These are phyloP conservation scores for Lentinula raphanica DNA, from an alignment of 768 basidiomycete species.

Conservation along the genomic window DNA sequence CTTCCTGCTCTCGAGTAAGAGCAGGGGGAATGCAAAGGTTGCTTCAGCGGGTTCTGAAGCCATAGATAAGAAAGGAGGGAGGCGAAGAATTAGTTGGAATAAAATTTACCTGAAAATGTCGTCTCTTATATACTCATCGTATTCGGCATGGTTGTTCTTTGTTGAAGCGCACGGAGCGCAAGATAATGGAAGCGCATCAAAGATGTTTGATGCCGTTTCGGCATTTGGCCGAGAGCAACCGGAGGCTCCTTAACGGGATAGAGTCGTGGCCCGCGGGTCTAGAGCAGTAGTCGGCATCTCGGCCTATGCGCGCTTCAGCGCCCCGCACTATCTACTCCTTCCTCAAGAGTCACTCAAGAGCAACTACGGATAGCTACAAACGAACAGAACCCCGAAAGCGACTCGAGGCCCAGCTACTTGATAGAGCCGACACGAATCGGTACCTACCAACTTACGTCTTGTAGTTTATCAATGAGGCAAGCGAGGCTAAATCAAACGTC, in stretches of 20 bases:
- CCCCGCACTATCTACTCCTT: too few relatives aligned
- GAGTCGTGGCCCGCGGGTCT: background rate
- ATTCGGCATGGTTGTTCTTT: background rate
- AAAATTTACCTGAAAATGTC: background rate
- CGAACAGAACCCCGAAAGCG: too few relatives aligned
- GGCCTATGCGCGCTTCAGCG: too few relatives aligned
- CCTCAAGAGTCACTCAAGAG: too few relatives aligned
- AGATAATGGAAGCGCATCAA: background rate
- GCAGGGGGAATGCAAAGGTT: constrained; percentile 14
- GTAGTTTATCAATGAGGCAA: too few relatives aligned
- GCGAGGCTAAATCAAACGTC: too few relatives aligned
- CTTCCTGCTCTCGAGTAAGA: constrained; percentile 12
- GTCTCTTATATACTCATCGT: background rate
- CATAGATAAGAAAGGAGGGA: constrained; percentile 5
- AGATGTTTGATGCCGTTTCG: background rate
- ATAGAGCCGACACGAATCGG: too few relatives aligned
- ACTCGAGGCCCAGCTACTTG: too few relatives aligned
- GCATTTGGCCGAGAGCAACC: background rate
- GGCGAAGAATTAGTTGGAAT: background rate
- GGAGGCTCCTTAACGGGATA: background rate
- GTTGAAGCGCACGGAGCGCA: background rate
- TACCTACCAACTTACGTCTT: too few relatives aligned
- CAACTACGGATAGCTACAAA: too few relatives aligned
- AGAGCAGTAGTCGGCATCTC: too few relatives aligned
- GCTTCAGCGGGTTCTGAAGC: constrained; percentile 18